These are phyloP conservation scores for Talaromyces trachyspermus DNA, from an alignment of 495 filamentous ascomycete genomes.

Conservation along the genomic window DNA sequence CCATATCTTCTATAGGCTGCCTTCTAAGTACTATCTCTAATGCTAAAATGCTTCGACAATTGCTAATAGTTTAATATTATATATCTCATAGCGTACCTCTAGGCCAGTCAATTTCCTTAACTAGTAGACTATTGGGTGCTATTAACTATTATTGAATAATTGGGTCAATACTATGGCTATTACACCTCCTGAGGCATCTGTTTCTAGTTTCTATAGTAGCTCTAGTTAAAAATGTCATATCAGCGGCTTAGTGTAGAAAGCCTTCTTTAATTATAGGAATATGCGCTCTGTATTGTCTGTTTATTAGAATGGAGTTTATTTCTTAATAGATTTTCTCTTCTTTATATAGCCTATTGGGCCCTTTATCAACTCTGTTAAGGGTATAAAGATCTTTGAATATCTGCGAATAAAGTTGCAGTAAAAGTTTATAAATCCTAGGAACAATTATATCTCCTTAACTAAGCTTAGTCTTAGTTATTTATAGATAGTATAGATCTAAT, in stretches of 20 bases:
- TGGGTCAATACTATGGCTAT: constrained; percentile 11
- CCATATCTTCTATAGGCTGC: neutral
- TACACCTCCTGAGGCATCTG: constrained; percentile 12
- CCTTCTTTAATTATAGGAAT: too few relatives aligned
- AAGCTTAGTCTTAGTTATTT: constrained; percentile 12
- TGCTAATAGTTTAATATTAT: neutral
- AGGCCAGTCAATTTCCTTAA: neutral
- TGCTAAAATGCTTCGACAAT: neutral
- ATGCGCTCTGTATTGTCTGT: too few relatives aligned
- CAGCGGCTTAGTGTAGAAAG: too few relatives aligned
- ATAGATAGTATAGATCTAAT: constrained; percentile 14
- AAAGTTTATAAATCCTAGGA: constrained; percentile 25
- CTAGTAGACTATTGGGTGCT: constrained; percentile 10
- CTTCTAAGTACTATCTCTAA: neutral
- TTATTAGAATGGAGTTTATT: neutral
- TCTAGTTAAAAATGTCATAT: too few relatives aligned
- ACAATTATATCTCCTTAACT: constrained; percentile 16
- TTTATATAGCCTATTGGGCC: constrained; percentile 13
- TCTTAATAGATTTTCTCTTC: neutral
- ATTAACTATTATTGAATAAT: constrained; percentile 1
- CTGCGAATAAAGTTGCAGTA: constrained; percentile 22
- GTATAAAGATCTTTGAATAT: constrained; percentile 13
- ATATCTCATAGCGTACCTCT: neutral
- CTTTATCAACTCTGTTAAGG: constrained; percentile 6
- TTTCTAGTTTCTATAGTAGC: constrained; percentile 13